A percentile compares a stretch with the other conserved stretches of the same genome.
Evolutionary conservation across 176 grass and related monocot species (phyloP).

Genomic region (Avena atlantica): DNA sequence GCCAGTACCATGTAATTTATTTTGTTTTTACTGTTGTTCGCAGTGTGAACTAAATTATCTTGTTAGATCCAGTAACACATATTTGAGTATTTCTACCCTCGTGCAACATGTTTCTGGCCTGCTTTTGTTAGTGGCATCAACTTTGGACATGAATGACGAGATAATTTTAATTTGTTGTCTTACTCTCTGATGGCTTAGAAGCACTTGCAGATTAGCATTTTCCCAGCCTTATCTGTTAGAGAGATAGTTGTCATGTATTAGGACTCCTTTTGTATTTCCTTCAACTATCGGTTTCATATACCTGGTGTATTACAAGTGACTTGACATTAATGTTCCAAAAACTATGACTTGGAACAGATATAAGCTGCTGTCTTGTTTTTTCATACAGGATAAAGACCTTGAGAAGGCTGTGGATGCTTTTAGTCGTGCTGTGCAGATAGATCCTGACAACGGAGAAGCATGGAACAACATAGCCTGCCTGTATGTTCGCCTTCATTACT

Average conservation of each 20-base stretch:
- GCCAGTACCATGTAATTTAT: slow-evolving; percentile 10
- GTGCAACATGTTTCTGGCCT: not conserved
- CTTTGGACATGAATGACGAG: slow-evolving; percentile 11
- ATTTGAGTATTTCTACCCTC: not conserved
- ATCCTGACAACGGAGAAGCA: slow-evolving; percentile 99
- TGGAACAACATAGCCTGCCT: slow-evolving; percentile 98
- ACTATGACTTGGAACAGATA: not conserved
- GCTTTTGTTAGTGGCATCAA: not conserved
- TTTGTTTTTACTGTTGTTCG: not conserved
- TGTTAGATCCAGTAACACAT: not conserved
- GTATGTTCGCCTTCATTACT: slow-evolving; percentile 49
- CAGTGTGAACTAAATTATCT: slow-evolving; percentile 1
- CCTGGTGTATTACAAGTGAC: not conserved
- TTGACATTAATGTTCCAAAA: slow-evolving; percentile 1
- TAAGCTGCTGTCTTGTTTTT: slow-evolving; percentile 41
- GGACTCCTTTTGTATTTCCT: slow-evolving; percentile 8
- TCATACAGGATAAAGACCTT: slow-evolving; percentile 77
- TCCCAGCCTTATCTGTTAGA: not conserved
- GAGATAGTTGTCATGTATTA: not conserved
- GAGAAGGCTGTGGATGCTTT: slow-evolving; percentile 95
- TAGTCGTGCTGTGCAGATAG: slow-evolving; percentile 90
- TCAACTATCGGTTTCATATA: not conserved
- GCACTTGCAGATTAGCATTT: not conserved
- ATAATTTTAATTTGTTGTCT: not conserved
- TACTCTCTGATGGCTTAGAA: not conserved